These are phyloP conservation scores for Rubia balearica DNA, from an alignment of 305 asterid species.

Conservation along the genomic window DNA sequence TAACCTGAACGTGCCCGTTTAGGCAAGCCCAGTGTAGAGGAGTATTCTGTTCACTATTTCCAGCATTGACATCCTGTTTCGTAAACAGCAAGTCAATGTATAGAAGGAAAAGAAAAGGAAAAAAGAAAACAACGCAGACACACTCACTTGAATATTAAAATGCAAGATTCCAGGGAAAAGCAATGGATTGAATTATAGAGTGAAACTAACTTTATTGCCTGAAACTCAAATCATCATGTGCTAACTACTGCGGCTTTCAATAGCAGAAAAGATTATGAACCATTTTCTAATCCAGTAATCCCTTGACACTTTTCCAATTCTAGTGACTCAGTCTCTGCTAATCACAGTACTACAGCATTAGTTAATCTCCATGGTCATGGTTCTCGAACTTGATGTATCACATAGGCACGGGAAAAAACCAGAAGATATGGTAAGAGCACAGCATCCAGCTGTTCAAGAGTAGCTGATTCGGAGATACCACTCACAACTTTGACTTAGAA, in stretches of 20 bases:
- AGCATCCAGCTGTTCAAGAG: not conserved
- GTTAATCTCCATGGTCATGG: not conserved
- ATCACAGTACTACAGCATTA: not conserved
- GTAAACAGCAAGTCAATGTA: constrained; percentile 13
- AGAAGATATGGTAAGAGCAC: not conserved
- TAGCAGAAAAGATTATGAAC: not conserved
- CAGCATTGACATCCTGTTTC: constrained; percentile 78
- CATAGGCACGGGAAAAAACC: not conserved
- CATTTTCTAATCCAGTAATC: not conserved
- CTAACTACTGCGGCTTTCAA: not conserved
- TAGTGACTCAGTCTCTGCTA: not conserved
- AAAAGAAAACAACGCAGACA: not conserved
- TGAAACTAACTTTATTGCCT: not conserved
- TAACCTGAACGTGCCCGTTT: constrained; percentile 78
- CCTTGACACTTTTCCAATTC: not conserved
- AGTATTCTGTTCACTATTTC: constrained; percentile 67
- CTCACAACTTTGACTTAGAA: not conserved
- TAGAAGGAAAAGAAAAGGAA: not conserved
- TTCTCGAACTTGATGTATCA: not conserved
- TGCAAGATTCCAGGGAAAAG: constrained; percentile 2
- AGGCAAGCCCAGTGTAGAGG: constrained; percentile 98
- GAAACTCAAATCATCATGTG: not conserved
- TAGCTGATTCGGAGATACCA: not conserved
- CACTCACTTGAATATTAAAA: not conserved
- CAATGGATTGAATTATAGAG: not conserved